Conservation (phyloP, 495 filamentous ascomycete species). For the Glonium stellatum region DNA sequence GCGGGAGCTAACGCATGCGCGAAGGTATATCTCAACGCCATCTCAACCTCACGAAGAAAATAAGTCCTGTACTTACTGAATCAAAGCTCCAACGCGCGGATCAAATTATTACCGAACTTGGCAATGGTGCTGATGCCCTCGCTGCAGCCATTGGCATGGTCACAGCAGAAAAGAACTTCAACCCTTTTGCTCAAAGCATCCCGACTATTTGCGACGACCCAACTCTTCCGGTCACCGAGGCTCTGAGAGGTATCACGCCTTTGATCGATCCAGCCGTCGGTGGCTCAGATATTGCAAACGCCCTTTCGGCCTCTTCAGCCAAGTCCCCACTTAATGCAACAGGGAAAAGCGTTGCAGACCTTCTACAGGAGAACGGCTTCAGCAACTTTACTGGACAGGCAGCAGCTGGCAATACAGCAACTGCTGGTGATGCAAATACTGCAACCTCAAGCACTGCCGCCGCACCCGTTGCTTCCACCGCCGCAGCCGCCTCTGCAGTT, state of each 20-base stretch:
- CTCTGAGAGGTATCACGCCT: slow-evolving; percentile 54
- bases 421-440: slow-evolving; percentile 1
- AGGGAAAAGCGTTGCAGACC: slow-evolving; percentile 50
- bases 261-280: slow-evolving; percentile 51
- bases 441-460: slow-evolving; percentile 7
- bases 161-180: slow-evolving; percentile 63
- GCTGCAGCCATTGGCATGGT: slow-evolving; percentile 52
- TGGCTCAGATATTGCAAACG: slow-evolving; percentile 48
- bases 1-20: slow-evolving; percentile 52
- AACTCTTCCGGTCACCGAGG: slow-evolving; percentile 48
- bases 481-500: background rate
- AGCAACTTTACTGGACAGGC: slow-evolving; percentile 36
- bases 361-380: slow-evolving; percentile 49
- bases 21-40: slow-evolving; percentile 36
- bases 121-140: slow-evolving; percentile 45
- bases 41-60: background rate
- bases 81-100: slow-evolving; percentile 51
- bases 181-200: slow-evolving; percentile 49
- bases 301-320: slow-evolving; percentile 46
- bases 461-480: background rate
- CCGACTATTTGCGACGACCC: slow-evolving; percentile 53
- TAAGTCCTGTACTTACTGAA: background rate
- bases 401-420: slow-evolving; percentile 27
- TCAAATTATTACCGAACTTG: slow-evolving; percentile 49
- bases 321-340: slow-evolving; percentile 44